Conservation (phyloP, 2,329 filamentous ascomycete species). For the Pezicula radicicola region DNA sequence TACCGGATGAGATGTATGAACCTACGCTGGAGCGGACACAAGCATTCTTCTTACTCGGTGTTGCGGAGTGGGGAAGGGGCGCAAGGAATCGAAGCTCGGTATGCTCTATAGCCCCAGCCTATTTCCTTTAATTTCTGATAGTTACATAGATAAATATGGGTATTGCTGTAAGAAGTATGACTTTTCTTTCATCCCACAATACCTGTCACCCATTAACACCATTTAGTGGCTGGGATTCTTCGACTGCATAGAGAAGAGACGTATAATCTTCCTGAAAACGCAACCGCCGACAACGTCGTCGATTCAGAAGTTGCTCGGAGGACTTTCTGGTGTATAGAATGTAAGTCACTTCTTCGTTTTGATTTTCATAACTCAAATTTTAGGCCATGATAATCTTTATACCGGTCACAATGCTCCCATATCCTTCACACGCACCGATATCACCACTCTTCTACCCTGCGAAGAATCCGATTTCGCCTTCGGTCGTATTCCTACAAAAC, state of each 20-base stretch:
- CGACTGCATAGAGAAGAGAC: conserved; percentile 34
- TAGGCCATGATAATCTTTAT: conserved; percentile 32
- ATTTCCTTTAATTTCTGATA: neutral
- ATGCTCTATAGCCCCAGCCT: conserved; percentile 18
- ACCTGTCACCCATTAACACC: neutral
- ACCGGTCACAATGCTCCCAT: conserved; percentile 30
- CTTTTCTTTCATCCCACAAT: neutral
- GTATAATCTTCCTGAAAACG: conserved; percentile 23
- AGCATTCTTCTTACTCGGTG: conserved; percentile 55
- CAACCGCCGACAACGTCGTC: conserved; percentile 27
- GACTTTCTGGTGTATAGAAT: conserved; percentile 35
- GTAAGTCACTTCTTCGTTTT: neutral
- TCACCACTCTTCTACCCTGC: conserved; percentile 33
- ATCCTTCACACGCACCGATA: conserved; percentile 31
- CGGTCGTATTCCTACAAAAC: conserved; percentile 22
- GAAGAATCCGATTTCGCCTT: conserved; percentile 36
- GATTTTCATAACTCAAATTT: neutral
- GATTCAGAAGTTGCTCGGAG: conserved; percentile 30
- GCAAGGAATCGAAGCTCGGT: conserved; percentile 52
- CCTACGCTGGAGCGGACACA: conserved; percentile 54
- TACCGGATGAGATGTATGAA: conserved; percentile 48
- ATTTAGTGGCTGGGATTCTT: conserved; percentile 29
- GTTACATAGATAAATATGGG: conserved; percentile 37
- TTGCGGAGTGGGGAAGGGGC: conserved; percentile 56
- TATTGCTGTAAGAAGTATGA: conserved; percentile 28